Percentiles rank a stretch among this genome's conserved stretches.
These are phyloP conservation scores for Phytopythium ostracodes DNA, from an alignment of 352 stramenopile genomes.

Conservation along the genomic window DNA sequence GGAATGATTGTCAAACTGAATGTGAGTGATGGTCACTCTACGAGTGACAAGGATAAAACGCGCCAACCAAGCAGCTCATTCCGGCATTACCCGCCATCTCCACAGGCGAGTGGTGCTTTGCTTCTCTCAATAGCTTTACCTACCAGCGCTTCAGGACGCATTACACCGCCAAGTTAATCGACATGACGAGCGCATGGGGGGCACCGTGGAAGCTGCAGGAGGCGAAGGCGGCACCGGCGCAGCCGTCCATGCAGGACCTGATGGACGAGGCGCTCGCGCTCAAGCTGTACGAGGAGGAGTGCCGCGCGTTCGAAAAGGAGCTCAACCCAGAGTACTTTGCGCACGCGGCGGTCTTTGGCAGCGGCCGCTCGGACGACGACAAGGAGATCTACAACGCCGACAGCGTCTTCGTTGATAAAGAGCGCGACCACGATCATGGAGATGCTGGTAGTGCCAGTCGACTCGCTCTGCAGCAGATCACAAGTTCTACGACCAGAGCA, in stretches of 20 bases:
- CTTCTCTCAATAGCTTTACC: neutral
- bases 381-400: slow-evolving; percentile 39
- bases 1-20: neutral
- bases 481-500: neutral
- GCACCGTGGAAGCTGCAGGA: slow-evolving; percentile 7
- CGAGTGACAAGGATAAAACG: neutral
- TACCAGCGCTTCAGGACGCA: neutral
- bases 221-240: slow-evolving; percentile 15
- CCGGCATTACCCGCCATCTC: neutral
- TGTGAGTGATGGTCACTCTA: neutral
- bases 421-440: neutral
- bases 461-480: slow-evolving; percentile 1
- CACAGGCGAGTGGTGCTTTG: neutral
- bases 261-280: slow-evolving; percentile 69
- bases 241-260: slow-evolving; percentile 51
- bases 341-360: slow-evolving; percentile 31
- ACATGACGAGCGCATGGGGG: slow-evolving; percentile 2
- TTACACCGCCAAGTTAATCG: too few species aligned
- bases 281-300: slow-evolving; percentile 62
- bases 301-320: slow-evolving; percentile 29
- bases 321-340: slow-evolving; percentile 30
- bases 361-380: slow-evolving; percentile 25
- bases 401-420: slow-evolving; percentile 22
- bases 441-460: neutral
- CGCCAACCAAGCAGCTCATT: slow-evolving; percentile 1